Percentiles rank a stretch among this genome's conserved stretches.
These are phyloP conservation scores for Colletotrichum sp. DNA, from an alignment of 2,329 filamentous ascomycete species.

Conservation along the genomic window DNA sequence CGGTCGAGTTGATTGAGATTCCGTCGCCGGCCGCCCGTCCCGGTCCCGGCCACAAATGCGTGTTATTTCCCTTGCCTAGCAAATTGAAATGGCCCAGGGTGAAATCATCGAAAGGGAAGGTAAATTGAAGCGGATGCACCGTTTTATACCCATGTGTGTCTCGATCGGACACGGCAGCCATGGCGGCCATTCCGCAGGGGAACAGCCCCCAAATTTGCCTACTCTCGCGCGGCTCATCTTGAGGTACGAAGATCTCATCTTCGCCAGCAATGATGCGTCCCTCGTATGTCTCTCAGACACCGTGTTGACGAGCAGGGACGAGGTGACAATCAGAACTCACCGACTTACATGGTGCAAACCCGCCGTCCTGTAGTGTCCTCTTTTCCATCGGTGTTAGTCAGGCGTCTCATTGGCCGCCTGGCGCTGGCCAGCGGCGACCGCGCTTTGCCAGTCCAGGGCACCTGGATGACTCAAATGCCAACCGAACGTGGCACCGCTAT, in stretches of 20 bases:
- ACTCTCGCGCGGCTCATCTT: not conserved
- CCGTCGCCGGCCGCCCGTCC: not conserved
- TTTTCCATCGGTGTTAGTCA: not conserved
- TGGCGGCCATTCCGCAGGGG: not conserved
- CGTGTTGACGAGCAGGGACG: not conserved
- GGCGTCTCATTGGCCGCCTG: constrained; percentile 4
- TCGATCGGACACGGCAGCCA: not conserved
- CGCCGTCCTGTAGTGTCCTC: not conserved
- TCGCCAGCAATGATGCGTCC: not conserved
- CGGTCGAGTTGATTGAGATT: not conserved
- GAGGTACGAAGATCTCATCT: not conserved
- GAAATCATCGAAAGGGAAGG: not conserved
- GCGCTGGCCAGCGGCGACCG: not conserved
- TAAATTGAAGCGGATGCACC: not conserved
- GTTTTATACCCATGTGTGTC: constrained; percentile 6
- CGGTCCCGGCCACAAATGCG: not conserved
- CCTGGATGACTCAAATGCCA: constrained; percentile 2
- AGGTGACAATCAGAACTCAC: constrained; percentile 2
- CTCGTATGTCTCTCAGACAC: not conserved
- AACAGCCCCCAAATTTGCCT: not conserved
- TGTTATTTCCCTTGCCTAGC: not conserved
- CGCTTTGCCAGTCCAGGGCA: not conserved
- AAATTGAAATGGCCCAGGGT: not conserved
- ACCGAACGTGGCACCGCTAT: not conserved
- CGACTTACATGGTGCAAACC: constrained; percentile 9